These are phyloP conservation scores for Ceratocystis cacaofunesta DNA, from an alignment of 2,329 filamentous ascomycete genomes.

Conservation along the genomic window DNA sequence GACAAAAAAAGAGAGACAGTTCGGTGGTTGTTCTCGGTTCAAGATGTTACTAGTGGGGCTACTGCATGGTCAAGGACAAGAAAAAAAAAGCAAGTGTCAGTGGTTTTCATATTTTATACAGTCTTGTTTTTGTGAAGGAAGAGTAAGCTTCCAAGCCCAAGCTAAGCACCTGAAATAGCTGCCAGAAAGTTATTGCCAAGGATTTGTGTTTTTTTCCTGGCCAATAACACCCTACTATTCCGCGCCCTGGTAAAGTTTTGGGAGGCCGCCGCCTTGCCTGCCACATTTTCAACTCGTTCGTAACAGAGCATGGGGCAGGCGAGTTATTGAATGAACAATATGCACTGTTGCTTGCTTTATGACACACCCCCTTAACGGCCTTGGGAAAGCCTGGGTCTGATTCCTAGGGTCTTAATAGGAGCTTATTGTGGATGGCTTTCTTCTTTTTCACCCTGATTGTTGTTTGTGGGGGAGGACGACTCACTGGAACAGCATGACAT, in stretches of 20 bases:
- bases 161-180: too few relatives aligned
- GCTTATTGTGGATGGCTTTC: not conserved
- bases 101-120: not conserved
- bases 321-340: too few relatives aligned
- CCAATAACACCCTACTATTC: not conserved
- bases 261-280: not conserved
- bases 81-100: not conserved
- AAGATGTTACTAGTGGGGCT: not conserved
- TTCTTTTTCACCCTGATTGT: not conserved
- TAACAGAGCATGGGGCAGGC: not conserved
- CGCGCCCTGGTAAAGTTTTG: not conserved
- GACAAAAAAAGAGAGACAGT: not conserved
- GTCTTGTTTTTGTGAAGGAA: not conserved
- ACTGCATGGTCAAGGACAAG: not conserved
- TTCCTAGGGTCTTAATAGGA: not conserved
- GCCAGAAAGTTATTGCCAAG: not conserved
- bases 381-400: too few relatives aligned
- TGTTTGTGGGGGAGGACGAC: not conserved
- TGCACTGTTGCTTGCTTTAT: too few relatives aligned
- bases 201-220: not conserved
- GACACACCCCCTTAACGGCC: too few relatives aligned
- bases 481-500: not conserved
- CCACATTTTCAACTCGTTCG: not conserved
- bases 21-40: not conserved
- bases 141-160: not conserved